Conservation (phyloP, 768 basidiomycete species). For the Tubosaeta brunneosetosa region DNA sequence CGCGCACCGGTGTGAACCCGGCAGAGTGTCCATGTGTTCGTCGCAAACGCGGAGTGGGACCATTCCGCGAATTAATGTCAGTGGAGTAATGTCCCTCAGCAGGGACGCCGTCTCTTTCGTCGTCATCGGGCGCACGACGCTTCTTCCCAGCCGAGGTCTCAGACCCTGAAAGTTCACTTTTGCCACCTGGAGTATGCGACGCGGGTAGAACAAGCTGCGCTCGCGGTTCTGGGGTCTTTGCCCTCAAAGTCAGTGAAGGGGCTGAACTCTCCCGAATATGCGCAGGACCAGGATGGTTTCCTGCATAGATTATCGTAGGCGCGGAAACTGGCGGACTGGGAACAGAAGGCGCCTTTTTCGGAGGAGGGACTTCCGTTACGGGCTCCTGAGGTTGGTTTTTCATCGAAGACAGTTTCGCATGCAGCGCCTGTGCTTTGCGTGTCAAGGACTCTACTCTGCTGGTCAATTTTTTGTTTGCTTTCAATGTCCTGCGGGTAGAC, state of each 20-base stretch:
- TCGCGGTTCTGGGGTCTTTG: constrained; percentile 53
- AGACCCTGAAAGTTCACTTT: constrained; percentile 26
- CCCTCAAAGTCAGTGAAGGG: constrained; percentile 38
- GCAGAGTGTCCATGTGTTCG: constrained; percentile 53
- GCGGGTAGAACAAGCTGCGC: constrained; percentile 20
- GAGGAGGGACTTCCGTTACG: constrained; percentile 8
- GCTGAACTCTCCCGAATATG: constrained; percentile 35
- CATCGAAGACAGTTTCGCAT: constrained; percentile 56
- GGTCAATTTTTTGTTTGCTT: constrained; percentile 73
- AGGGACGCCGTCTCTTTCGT: constrained; percentile 57
- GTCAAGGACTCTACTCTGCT: constrained; percentile 66
- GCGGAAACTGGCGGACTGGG: constrained; percentile 11
- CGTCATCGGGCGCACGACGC: constrained; percentile 73
- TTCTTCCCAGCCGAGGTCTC: constrained; percentile 56
- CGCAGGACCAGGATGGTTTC: constrained; percentile 3
- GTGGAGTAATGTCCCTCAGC: constrained; percentile 56
- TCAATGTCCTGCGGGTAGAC: constrained; percentile 52
- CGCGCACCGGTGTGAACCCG: constrained; percentile 71
- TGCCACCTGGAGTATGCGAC: constrained; percentile 47
- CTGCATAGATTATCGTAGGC: constrained; percentile 5
- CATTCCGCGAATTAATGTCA: constrained; percentile 34
- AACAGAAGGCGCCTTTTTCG: constrained; percentile 3
- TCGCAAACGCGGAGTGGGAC: constrained; percentile 58
- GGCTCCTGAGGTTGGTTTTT: constrained; percentile 37
- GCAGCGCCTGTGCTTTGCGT: constrained; percentile 68